phyloP scores from a whole-genome alignment of 2,329 filamentous ascomycete genomes.

The Phialemonium atrogriseum region DNA sequence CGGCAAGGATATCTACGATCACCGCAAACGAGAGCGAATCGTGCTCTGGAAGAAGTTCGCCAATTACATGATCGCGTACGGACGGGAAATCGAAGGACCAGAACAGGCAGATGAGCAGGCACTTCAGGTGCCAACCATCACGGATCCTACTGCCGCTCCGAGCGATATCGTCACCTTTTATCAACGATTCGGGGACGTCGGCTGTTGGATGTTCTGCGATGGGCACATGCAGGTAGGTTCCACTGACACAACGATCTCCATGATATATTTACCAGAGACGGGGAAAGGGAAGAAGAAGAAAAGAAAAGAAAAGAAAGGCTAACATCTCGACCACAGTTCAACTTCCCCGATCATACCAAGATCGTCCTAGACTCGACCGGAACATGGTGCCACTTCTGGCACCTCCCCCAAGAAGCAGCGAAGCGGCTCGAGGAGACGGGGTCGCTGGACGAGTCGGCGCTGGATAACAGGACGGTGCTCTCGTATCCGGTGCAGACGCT shows the following conservation, averaged over 20 bases:
- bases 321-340: slow-evolving; percentile 48
- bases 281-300: no score
- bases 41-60: slow-evolving; percentile 67
- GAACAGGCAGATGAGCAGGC: slow-evolving; percentile 37
- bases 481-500: slow-evolving; percentile 66
- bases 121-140: slow-evolving; percentile 28
- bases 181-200: slow-evolving; percentile 71
- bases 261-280: background rate
- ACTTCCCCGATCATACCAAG: slow-evolving; percentile 85
- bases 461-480: slow-evolving; percentile 62
- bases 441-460: slow-evolving; percentile 60
- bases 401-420: slow-evolving; percentile 64
- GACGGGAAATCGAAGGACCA: slow-evolving; percentile 55
- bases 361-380: slow-evolving; percentile 68
- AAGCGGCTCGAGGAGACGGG: slow-evolving; percentile 55
- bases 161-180: slow-evolving; percentile 68
- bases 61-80: slow-evolving; percentile 68
- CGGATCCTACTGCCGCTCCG: slow-evolving; percentile 32
- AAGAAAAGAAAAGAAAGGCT: no score
- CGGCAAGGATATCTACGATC: slow-evolving; percentile 57
- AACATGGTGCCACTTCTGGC: slow-evolving; percentile 71
- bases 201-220: slow-evolving; percentile 74
- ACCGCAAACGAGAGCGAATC: slow-evolving; percentile 57
- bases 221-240: slow-evolving; percentile 62
- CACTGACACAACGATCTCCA: background rate